Evolutionary conservation across 2,329 filamentous ascomycete genomes (phyloP), one percentile per base, ranked within the genome.

Genomic region (Periglandula ipomoeae): DNA sequence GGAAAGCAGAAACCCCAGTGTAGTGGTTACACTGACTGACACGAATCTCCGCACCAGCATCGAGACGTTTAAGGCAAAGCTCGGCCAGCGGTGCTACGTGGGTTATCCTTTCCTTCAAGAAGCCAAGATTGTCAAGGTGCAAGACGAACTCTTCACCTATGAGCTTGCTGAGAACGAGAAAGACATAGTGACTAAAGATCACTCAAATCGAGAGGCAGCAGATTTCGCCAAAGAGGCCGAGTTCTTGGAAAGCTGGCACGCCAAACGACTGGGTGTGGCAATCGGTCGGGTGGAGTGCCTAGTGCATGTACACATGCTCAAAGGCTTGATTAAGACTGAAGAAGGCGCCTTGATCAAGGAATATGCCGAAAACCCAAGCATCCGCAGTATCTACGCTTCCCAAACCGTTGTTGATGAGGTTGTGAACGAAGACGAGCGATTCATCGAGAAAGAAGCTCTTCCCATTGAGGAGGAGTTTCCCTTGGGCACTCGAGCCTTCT

Each of bases 71-170:
- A 88, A 89, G 63, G 69, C 73, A 44, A 91, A 89, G 61, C 76
- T 98, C 40, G 91, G 90, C 40, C 79, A 91, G 65, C 82, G 84
- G 52, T 90, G 95, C 51, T 89, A 89, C 62, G 87, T 97, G 52
- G 90, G 91, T 34, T 98, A 95, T 61, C 93, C 93, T 1, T 98
- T 96, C 70, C 70, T 98, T 54, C 87, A 95, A 58, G 94, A 98
- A 69, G 93, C 88, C 47, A 91, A 91, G 69, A 83, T 98, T 26
- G 76, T 88, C 46, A 84, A 83, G 48, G 87, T 97, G 1, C 91
- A 89, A 1, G 93, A 98, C 62, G 91, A 97, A 64, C 74, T 97
- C 24, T 97, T 97, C 63, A 85, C 87, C 58, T 98, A 96, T 61
- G 74, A 82, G 17, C 71, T 93, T 32, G 76, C 84, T 1, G 74